phyloP scores from a whole-genome alignment of 164 flowering plant species.

The Chloranthus sessilifolius region DNA sequence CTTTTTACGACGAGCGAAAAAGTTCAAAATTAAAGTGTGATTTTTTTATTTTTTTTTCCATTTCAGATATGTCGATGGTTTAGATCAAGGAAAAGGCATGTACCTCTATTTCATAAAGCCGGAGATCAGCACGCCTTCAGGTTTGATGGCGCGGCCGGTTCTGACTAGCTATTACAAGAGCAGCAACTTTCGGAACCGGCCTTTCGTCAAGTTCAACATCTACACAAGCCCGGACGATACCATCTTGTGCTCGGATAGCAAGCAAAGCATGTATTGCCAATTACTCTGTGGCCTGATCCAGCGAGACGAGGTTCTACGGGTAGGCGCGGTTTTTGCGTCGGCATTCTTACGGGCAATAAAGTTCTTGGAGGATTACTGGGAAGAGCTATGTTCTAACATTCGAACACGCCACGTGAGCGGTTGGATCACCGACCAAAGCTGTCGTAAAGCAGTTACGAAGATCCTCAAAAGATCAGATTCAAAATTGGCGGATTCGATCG shows the following conservation, averaged over 20 bases:
- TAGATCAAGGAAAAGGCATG: slow-evolving; percentile 66
- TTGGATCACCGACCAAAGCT: slow-evolving; percentile 39
- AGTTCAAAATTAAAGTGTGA: no score
- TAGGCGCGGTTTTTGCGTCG: slow-evolving; percentile 80
- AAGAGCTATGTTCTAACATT: slow-evolving; percentile 42
- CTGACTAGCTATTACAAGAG: slow-evolving; percentile 45
- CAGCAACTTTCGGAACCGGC: slow-evolving; percentile 28
- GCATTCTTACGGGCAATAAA: slow-evolving; percentile 64
- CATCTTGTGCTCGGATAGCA: slow-evolving; percentile 53
- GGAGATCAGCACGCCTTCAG: slow-evolving; percentile 33
- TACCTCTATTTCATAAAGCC: slow-evolving; percentile 44
- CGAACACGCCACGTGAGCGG: slow-evolving; percentile 43
- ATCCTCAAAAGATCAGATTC: slow-evolving; percentile 35
- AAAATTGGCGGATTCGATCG: slow-evolving; percentile 38
- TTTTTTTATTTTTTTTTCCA: neutral
- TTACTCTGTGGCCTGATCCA: slow-evolving; percentile 66
- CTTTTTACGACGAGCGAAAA: neutral
- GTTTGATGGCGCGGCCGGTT: slow-evolving; percentile 40
- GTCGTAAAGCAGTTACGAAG: slow-evolving; percentile 28
- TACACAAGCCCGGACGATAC: slow-evolving; percentile 45
- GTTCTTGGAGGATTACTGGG: slow-evolving; percentile 63
- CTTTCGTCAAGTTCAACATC: slow-evolving; percentile 28
- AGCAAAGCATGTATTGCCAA: slow-evolving; percentile 78
- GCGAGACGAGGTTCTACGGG: slow-evolving; percentile 50
- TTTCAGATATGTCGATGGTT: slow-evolving; percentile 48